These are phyloP conservation scores for Citrullus mucosospermus DNA, from an alignment of 306 rosid genomes.

Conservation along the genomic window DNA sequence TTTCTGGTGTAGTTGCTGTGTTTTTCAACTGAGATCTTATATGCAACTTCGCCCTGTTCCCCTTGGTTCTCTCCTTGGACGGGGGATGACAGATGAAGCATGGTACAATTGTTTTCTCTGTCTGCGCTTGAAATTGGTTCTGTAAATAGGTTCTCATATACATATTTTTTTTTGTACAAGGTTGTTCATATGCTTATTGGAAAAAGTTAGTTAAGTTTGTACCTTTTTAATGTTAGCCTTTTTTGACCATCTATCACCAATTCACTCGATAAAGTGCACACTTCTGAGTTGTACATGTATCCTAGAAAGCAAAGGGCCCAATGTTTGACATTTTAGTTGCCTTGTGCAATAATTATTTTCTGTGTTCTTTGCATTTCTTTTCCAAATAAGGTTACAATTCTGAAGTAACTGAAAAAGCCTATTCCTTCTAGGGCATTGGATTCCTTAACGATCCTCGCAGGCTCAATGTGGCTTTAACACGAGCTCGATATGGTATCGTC, in stretches of 20 bases:
- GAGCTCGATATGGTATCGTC: constrained; percentile 98
- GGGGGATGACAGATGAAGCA: background rate
- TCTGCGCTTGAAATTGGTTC: background rate
- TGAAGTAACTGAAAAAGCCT: constrained; percentile 14
- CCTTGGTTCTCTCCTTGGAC: background rate
- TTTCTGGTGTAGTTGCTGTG: background rate
- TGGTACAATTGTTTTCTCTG: background rate
- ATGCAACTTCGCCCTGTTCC: background rate
- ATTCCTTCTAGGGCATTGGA: constrained; percentile 72
- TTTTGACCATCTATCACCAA: background rate
- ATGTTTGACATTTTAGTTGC: background rate
- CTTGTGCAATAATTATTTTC: background rate
- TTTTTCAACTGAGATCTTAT: background rate
- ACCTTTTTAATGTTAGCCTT: background rate
- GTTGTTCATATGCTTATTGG: background rate
- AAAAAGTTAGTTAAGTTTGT: background rate
- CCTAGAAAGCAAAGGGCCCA: background rate
- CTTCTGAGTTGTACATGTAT: background rate
- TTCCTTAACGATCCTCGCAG: constrained; percentile 94
- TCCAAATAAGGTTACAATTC: background rate
- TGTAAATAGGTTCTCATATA: background rate
- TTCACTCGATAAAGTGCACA: background rate
- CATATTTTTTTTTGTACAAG: background rate
- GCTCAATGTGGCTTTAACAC: constrained; percentile 95
- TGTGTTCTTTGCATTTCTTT: background rate